Evolutionary conservation across 140 eudicot species (phyloP), one percentile per base, ranked within the genome.

Genomic region (Bidens hawaiensis): DNA sequence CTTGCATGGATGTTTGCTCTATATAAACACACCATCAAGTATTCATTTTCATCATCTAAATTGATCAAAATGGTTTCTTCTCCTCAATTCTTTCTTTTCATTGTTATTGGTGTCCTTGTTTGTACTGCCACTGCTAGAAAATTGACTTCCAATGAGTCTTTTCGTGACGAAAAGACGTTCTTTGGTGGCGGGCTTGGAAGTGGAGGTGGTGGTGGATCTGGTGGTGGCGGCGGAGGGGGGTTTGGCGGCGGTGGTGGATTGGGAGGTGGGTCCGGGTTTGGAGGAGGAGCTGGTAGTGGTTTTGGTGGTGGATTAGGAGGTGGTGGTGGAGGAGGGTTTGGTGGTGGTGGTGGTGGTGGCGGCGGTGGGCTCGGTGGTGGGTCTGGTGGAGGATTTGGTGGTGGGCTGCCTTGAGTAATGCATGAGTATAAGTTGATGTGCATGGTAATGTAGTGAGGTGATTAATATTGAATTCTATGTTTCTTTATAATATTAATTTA

Each of bases 291-390:
- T 33, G 78, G 78, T 6, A 46, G 17, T 24, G 73, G 73, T 13
- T 70, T 75, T 0, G 79, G 79, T 3, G 66, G 79, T 6, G 80
- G 27, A 26, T 64, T 5, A 69, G 79, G 75, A 1, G 60, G 49
- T 2, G 69, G 65, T 8, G 79, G 75, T 4, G 74, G 80, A 11
- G 70, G 67, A 0, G 55, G 56, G 6, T 23, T 23, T n/a, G n/a
- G n/a, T 6, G 77, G 69, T 0, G 78, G 78, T 12, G 76, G 78
- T 7, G 72, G 72, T 1, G 71, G 65, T 0, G 68, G 73, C 0
- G 71, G 65, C 0, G 80, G 80, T 12, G 75, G 75, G 6, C 42
- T 48, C 14, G 79, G 79, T 24, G 71, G 75, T n/a, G 80, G 79
- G n/a, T 18, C 26, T 6, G 78, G 78, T 15, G 71, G 59, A 4